Evolutionary conservation across 371 early-diverging fungal genomes (phyloP).

Genomic region (Basidiobolus heterosporus): DNA sequence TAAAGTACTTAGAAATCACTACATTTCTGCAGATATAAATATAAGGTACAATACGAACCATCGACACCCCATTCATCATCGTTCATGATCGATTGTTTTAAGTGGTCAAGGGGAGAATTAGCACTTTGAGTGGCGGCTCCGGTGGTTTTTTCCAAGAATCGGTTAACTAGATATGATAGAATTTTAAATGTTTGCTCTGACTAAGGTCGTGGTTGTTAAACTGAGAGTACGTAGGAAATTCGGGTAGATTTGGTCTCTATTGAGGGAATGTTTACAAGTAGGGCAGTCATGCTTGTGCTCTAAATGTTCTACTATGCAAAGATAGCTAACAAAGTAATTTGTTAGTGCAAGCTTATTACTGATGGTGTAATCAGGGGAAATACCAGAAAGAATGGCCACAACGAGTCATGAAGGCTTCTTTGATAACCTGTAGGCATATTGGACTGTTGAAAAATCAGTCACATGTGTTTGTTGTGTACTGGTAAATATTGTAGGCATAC

Average conservation of each 20-base stretch:
- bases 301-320: constrained; percentile 55
- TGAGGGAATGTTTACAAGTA: constrained; percentile 35
- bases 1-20: neutral
- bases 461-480: too few relatives aligned
- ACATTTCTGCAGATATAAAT: neutral
- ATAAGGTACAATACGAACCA: neutral
- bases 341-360: neutral
- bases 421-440: constrained; percentile 54
- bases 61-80: constrained; percentile 1
- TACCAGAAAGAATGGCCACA: constrained; percentile 83
- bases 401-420: constrained; percentile 54
- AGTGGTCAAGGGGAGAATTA: neutral
- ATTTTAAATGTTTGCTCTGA: neutral
- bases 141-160: constrained; percentile 2
- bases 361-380: neutral
- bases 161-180: neutral
- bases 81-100: neutral
- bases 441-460: constrained; percentile 20
- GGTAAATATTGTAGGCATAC: too few relatives aligned
- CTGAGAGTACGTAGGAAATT: constrained; percentile 43
- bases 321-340: constrained; percentile 23
- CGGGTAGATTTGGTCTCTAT: constrained; percentile 50
- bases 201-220: neutral
- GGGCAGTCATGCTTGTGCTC: constrained; percentile 45
- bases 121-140: neutral